A percentile compares a stretch with the other conserved stretches of the same genome.
These are phyloP conservation scores for Candolleomyces aberdarensis DNA, from an alignment of 768 basidiomycete genomes.

Conservation along the genomic window DNA sequence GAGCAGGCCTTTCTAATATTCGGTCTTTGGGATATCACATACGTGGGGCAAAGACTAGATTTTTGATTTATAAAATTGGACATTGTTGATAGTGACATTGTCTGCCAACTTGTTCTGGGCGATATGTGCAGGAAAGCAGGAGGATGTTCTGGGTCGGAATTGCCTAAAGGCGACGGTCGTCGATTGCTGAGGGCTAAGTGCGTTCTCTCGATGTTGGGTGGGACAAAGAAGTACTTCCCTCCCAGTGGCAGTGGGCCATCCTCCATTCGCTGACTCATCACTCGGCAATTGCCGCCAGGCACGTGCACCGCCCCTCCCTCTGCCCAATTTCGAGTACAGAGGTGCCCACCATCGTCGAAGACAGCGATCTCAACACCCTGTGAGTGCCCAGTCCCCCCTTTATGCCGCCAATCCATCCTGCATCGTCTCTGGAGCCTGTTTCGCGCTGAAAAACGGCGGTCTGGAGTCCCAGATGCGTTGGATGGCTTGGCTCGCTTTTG, in stretches of 20 bases:
- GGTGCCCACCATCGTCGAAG: conserved; percentile 32
- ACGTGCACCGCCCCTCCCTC: conserved; percentile 5
- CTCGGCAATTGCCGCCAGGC: conserved; percentile 17
- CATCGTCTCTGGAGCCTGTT: conserved; percentile 1
- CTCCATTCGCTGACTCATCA: conserved; percentile 23
- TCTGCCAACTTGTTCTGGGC: conserved; percentile 69
- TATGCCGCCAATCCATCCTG: conserved; percentile 5
- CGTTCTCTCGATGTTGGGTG: background rate
- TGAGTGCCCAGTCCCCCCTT: conserved; percentile 25
- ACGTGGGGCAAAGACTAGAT: conserved; percentile 97
- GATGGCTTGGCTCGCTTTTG: conserved; percentile 38
- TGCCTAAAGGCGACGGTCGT: conserved; percentile 2
- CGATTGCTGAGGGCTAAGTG: conserved; percentile 3
- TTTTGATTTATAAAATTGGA: conserved; percentile 70
- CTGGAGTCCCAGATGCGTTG: conserved; percentile 33
- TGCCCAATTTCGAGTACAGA: background rate
- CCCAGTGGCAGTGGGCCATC: background rate
- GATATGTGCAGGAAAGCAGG: background rate
- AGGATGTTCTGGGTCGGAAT: background rate
- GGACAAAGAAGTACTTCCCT: no score
- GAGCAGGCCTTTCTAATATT: conserved; percentile 8
- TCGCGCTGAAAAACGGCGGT: conserved; percentile 1
- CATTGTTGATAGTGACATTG: conserved; percentile 73
- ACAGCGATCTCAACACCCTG: conserved; percentile 37
- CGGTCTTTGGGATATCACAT: conserved; percentile 26